Evolutionary conservation across 2,329 filamentous ascomycete genomes (phyloP), one percentile per base, ranked within the genome.

Genomic region (Chaetothyriales sp.): DNA sequence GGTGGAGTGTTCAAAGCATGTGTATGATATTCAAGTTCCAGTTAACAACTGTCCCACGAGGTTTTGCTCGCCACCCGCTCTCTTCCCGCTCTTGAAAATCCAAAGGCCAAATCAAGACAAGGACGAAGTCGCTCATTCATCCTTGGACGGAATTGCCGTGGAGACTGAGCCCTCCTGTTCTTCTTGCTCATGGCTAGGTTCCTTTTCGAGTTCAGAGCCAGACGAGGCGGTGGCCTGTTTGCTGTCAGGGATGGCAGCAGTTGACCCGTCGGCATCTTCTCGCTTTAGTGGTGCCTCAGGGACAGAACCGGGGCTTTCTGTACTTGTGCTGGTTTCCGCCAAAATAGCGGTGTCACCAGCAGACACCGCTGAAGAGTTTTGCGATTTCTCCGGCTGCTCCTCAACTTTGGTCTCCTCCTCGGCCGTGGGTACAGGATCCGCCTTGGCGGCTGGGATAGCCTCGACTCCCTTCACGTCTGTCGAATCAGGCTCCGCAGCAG

Each of bases 241-340:
- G 49, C 57, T 59, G 4, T 32, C 55, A 15, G 56, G 55, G 39
- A 57, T 53, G 10, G 55, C 55, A 46, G 56, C 55, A 6, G 49
- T 59, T 12, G 20, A 48, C 2, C 49, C 49, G 36, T 57, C 48
- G 7, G 51, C 46, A 9, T 51, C 48, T 51, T 58, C 56, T 45
- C 51, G 51, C 28, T 58, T 56, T 8, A 58, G 22, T 47, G 53
- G 44, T 9, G 54, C 48, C 2, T 55, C 58, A 7, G 39, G 18
- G 1, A 36, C 22, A 19, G 47, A 22, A 36, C 47, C 43, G 8
- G 46, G 42, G n/a, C 47, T 51, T 20, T 53, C 49, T 22, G 47
- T 18, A n/a, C 46, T 48, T 20, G 46, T 18, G 2, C 44, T 18
- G 10, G 18, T 22, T 18, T 39, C 3, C 10, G 10, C 2, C 32